Evolutionary conservation across 202 grass and related monocot genomes (phyloP).

Genomic region (Musa balbisiana): DNA sequence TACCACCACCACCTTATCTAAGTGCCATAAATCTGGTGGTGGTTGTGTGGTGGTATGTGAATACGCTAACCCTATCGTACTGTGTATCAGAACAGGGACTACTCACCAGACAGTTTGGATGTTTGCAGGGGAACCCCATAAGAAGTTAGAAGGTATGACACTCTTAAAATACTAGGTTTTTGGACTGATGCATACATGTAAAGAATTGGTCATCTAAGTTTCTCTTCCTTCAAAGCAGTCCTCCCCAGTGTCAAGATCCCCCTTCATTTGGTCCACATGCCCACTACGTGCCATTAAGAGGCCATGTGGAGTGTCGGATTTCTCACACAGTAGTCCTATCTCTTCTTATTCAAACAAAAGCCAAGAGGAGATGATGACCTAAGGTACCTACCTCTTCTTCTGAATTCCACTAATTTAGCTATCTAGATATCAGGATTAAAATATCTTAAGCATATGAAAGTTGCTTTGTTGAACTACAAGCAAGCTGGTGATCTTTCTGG

Average conservation of each 20-base stretch:
- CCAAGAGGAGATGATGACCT: not conserved
- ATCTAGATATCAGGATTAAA: not conserved
- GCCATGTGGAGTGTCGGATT: conserved; percentile 9
- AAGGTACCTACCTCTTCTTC: not conserved
- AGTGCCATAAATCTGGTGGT: not conserved
- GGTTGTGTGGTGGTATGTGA: too few species aligned
- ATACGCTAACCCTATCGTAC: too few species aligned
- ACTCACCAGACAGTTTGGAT: too few species aligned
- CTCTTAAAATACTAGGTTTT: not conserved
- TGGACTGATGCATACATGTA: too few species aligned
- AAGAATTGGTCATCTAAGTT: not conserved
- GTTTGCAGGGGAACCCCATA: not conserved
- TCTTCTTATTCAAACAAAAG: not conserved
- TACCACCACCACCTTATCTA: not conserved
- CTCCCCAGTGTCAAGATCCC: not conserved
- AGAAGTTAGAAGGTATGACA: not conserved
- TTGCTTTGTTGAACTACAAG: not conserved
- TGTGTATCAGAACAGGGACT: too few species aligned
- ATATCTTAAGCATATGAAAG: not conserved
- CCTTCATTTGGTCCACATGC: not conserved
- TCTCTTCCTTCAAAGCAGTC: not conserved
- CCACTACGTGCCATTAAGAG: conserved; percentile 4
- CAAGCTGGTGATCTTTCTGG: not conserved
- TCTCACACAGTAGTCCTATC: not conserved
- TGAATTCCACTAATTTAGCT: not conserved